phyloP scores from a whole-genome alignment of 257 asterid species.

The Solanum lycopersicoides region DNA sequence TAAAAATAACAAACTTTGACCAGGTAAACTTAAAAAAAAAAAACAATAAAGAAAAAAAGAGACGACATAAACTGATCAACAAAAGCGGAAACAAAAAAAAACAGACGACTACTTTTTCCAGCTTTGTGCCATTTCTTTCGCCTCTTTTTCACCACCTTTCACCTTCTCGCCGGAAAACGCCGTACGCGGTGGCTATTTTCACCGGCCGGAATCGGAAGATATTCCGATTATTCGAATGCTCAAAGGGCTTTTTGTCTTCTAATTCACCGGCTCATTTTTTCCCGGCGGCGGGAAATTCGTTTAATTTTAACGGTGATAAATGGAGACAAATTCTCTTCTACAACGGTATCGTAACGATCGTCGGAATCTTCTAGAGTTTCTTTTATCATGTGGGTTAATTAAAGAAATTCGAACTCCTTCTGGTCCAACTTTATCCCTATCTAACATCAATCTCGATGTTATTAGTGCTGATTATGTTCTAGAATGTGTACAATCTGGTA shows the following conservation, averaged over 20 bases:
- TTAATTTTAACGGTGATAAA: background rate
- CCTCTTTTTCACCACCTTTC: background rate
- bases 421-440: slow-evolving; percentile 38
- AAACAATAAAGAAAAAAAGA: background rate
- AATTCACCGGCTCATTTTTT: background rate
- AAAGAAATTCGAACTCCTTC: slow-evolving; percentile 48
- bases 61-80: background rate
- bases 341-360: slow-evolving; percentile 77
- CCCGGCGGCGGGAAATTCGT: background rate
- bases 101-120: background rate
- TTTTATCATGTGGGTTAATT: slow-evolving; percentile 50
- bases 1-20: background rate
- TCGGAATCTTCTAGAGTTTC: slow-evolving; percentile 80
- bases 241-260: background rate
- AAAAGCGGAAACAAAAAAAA: background rate
- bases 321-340: slow-evolving; percentile 27
- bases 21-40: background rate
- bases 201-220: background rate
- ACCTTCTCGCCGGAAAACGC: background rate
- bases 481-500: slow-evolving; percentile 61
- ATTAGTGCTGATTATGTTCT: slow-evolving; percentile 75
- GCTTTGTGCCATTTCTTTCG: background rate
- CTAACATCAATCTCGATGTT: slow-evolving; percentile 53
- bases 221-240: background rate
- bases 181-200: background rate